Evolutionary conservation across 73 alveolate species (phyloP), one percentile per base, ranked within the genome.

Genomic region (Paramecium caudatum): DNA sequence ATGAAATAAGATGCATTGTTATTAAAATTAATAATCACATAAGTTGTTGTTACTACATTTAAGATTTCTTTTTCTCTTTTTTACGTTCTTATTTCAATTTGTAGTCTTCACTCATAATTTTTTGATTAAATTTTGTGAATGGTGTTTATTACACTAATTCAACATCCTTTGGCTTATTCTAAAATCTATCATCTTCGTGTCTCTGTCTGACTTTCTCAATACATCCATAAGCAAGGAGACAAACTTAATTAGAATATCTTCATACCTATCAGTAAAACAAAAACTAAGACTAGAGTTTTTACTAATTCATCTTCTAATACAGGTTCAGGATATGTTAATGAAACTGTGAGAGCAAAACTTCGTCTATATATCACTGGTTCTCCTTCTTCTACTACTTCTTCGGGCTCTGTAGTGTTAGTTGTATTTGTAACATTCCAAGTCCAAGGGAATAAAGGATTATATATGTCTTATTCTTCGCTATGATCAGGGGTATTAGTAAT

Each of bases 241-340:
- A 55, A 17, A 55, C 80, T 55, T 55, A 2, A 23, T 55, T 55
- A 2, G 5, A 19, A 12, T 21, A 55, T 10, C 2, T 21, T 2
- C 0, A 27, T 55, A 55, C 80, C 80, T 55, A 55, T 27, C 30
- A 55, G 45, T 9, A 55, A 21, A 5, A 55, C 80, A 8, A 55
- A 55, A 55, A 55, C 80, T 19, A 55, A 43, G 30, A 55, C 16
- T 23, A 55, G 30, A 43, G 80, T 55, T 55, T 55, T 55, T 10
- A 55, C 30, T 55, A 55, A 7, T 23, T 55, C 80, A 55, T 55
- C 80, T 55, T 55, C 46, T 55, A 55, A 55, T 10, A 55, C 30
- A 5, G 80, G 80, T 55, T 55, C 80, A 10, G 80, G 80, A 55
- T 55, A 55, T 10, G 80, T 27, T 23, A 55, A 23, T 55, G 23